Conservation (phyloP, 176 grass and related monocot species). For the Carex littledalei region DNA sequence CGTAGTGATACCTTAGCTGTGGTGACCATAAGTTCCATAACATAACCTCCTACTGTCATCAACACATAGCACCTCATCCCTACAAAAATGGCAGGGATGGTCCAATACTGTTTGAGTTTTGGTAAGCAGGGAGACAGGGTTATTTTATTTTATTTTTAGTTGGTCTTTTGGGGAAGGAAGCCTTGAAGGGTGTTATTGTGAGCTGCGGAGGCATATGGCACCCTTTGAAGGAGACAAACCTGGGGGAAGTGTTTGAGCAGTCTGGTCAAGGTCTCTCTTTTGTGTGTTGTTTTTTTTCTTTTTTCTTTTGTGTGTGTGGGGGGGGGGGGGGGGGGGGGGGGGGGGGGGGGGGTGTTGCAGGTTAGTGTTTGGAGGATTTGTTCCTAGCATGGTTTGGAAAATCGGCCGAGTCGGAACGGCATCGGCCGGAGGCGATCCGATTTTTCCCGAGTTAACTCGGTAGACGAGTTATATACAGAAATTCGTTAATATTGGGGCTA, state of each 20-base stretch:
- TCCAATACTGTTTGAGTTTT: background rate
- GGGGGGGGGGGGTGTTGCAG: too few species aligned
- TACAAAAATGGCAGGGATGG: background rate
- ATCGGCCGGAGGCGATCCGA: too few species aligned
- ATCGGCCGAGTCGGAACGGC: too few species aligned
- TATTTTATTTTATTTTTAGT: background rate
- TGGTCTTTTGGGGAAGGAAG: background rate
- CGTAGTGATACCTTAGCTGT: background rate
- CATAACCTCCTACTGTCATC: background rate
- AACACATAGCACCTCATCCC: background rate
- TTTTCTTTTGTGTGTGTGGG: background rate
- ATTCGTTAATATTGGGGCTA: too few species aligned
- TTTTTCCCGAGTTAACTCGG: too few species aligned
- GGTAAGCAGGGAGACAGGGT: background rate
- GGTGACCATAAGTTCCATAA: background rate
- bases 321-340: background rate
- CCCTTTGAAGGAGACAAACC: background rate
- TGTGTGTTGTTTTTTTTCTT: background rate
- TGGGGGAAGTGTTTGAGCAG: background rate
- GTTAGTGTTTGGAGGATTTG: background rate
- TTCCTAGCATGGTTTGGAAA: background rate
- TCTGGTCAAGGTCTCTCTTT: background rate
- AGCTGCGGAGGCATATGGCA: background rate
- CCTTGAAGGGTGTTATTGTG: background rate
- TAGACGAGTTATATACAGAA: too few species aligned